phyloP scores from a whole-genome alignment of 441 rosid genomes.

The Euphorbia neoarborescens region DNA sequence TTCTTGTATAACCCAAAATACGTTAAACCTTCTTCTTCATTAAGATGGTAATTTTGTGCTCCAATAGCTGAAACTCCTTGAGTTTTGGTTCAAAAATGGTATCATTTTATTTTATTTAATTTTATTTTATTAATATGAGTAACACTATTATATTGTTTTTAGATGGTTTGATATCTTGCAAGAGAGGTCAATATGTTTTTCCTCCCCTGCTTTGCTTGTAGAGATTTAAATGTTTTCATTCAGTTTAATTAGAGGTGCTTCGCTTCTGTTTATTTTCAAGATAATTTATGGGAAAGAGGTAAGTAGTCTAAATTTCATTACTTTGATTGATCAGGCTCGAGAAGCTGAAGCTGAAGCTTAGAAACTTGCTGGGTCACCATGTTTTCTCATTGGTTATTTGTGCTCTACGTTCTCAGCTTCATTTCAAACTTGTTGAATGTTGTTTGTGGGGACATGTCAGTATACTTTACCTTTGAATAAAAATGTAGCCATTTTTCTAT shows the following conservation, averaged over 20 bases:
- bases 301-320: not conserved
- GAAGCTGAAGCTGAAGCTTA: constrained; percentile 4
- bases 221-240: not conserved
- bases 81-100: not conserved
- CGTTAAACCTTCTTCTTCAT: not conserved
- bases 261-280: not conserved
- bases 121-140: not conserved
- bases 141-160: not conserved
- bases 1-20: not conserved
- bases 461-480: constrained; percentile 18
- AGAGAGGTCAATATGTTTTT: not conserved
- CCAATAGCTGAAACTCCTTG: not conserved
- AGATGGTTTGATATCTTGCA: not conserved
- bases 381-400: constrained; percentile 18
- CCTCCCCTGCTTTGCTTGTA: not conserved
- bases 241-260: not conserved
- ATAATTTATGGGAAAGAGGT: not conserved
- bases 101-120: not conserved
- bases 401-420: constrained; percentile 28
- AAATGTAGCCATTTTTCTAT: no score
- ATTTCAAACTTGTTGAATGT: constrained; percentile 16
- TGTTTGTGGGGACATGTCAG: constrained; percentile 36
- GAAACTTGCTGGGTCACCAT: not conserved
- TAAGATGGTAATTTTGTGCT: not conserved
- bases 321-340: constrained; percentile 9